Base-by-base conservation (phyloP, 495 filamentous ascomycete genomes). In the Amorphotheca resinae region DNA sequence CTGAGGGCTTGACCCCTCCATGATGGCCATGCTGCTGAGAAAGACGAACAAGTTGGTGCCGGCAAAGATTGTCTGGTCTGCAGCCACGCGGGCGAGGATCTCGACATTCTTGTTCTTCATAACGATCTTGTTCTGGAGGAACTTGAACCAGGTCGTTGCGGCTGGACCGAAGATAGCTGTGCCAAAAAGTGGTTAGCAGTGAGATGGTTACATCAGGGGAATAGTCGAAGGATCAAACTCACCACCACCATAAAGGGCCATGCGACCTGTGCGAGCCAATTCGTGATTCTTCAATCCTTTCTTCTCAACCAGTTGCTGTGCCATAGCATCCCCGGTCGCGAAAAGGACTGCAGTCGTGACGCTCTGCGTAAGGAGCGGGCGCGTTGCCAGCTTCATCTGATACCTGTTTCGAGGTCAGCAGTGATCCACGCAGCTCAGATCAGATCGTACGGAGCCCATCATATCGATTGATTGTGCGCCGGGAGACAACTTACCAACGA, bases 181-280 rank as follows among this genome's bases (percentile, higher is more conserved):
- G 34, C 16, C n/a, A n/a, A n/a, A 41, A 23, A 48, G 33, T 40
- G 39, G 44, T 48, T 33, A 44, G 47, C 16, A 21, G 35, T 41
- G 36, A 25, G 17, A 16, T 28, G 31, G n/a, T n/a, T n/a, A n/a
- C n/a, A n/a, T n/a, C n/a, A n/a, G n/a, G n/a, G n/a, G n/a, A n/a
- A n/a, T n/a, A n/a, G n/a, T n/a, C 33, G 17, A 23, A 45, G 16
- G 20, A 11, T 2, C 30, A 41, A 45, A 62, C 64, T 30, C 72
- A 91, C 84, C 74, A 51, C 91, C 91, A 52, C 91, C 91, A 55
- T 98, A 98, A 39, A 84, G 61, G 20, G 79, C 82, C 91, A 98
- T 95, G 42, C 91, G 80, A 1, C 74, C 80, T 1, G 89, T 95
- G 25, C 91, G 76, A 14, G 70, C 68, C 30, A 83, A 59, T 54